Evolutionary conservation across 768 basidiomycete genomes (phyloP), one percentile per base, ranked within the genome.

Genomic region (Termitomyces sp.): DNA sequence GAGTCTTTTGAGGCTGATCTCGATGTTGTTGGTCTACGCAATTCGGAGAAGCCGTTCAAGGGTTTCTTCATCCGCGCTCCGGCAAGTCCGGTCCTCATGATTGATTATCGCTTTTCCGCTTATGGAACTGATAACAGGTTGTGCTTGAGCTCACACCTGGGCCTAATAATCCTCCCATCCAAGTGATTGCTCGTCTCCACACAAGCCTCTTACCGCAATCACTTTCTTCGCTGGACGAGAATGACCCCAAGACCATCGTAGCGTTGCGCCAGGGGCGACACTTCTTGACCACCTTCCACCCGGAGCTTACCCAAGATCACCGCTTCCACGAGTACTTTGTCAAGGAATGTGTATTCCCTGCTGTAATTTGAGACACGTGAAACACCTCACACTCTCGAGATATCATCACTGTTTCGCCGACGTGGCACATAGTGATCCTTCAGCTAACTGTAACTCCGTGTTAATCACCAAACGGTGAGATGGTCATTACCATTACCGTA

Each of bases 41-140:
- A 90, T 55, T 70, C 89, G 1, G 73, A 82, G 2, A 66, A 69
- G 16, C 82, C 90, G 0, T 95, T 93, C 69, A 83, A 80, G 20
- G 92, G 91, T 0, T 81, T 97, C 47, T 98, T 98, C 75, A 98
- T 98, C 65, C 91, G 95, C 45, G 95, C 95, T 49, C 95, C 95
- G 0, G 91, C 88, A 67, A 45, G 85, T 75, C 22, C 51, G 54
- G 59, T 37, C 39, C 53, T 47, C 31, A 11, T 31, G 45, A 34
- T n/a, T 42, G 34, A 20, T 4, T 27, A 39, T 54, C 24, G 36
- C 37, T 57, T 36, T 22, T 30, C n/a, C 53, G 49, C 51, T 42
- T 20, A 59, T 50, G 59, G 47, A 50, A 36, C 39, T 15, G 4
- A 24, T 42, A 31, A 18, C 66, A 93, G 91, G 89, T 93, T 39